Evolutionary conservation across 2,329 filamentous ascomycete genomes (phyloP).

Genomic region (Botryotinia globosa): DNA sequence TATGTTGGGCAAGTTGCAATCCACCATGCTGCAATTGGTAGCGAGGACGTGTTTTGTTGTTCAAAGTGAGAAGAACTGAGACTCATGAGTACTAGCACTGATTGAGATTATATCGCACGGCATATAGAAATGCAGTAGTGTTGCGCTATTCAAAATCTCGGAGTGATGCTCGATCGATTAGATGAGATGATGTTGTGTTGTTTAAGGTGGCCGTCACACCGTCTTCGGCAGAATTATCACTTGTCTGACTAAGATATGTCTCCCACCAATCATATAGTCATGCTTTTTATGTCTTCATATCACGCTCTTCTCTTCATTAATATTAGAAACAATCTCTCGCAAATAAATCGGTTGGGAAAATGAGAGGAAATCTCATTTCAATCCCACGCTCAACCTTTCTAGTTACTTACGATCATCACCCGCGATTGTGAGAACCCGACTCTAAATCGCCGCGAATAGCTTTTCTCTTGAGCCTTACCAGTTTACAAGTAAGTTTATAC

Average conservation of each 20-base stretch:
- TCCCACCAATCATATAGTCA: neutral
- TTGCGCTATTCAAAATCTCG: neutral
- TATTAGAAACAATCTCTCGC: neutral
- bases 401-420: neutral
- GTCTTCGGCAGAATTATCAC: neutral
- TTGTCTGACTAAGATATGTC: neutral
- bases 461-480: neutral
- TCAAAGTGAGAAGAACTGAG: neutral
- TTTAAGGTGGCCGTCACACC: neutral
- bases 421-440: neutral
- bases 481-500: neutral
- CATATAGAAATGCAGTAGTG: neutral
- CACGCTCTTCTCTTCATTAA: neutral
- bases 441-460: neutral
- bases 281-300: neutral
- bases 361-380: neutral
- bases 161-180: neutral
- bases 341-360: neutral
- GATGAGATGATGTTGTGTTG: neutral
- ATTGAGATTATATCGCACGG: neutral
- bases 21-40: neutral
- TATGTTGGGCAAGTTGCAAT: neutral
- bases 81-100: accelerated
- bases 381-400: neutral
- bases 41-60: neutral